Evolutionary conservation across 768 basidiomycete species (phyloP), one percentile per base, ranked within the genome.

Genomic region (Suillus clintonianus): DNA sequence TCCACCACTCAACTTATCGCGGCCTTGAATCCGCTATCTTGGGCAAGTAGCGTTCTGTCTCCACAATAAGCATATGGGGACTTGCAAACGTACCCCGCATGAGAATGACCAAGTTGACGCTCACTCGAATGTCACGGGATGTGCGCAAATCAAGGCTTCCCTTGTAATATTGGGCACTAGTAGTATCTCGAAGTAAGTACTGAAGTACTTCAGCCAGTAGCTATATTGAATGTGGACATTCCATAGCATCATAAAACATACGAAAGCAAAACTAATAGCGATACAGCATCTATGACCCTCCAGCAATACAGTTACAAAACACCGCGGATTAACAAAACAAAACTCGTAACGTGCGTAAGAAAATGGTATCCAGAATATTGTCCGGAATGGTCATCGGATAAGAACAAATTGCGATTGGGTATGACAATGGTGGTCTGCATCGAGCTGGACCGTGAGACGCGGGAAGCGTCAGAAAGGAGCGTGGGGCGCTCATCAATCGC

Each of bases 231-330:
- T 3, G 15, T 17, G 13, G 9, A 56, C 17, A 60, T 22, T 36
- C 14, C 19, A 34, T n/a, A 13, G 30, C 1, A 37, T 13, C 13
- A 34, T 15, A 48, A 37, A 60, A 24, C 47, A 34, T 57, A 60
- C 43, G 32, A 56, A 15, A 65, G 34, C 19, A 47, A 47, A 43
- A 6, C 3, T 1, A 47, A 61, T 74, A 73, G 7, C 1, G 36
- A 73, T 76, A 74, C 75, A 74, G 1, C 19, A 36, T 75, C 67
- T 76, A 73, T 30, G 47, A n/a, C 13, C 24, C 13, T 47, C 22
- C 7, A 67, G 61, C 36, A 22, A 68, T 70, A 73, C 69, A 76
- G 24, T 54, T 56, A 61, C 11, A 6, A 3, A 58, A 64, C 37
- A 19, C 63, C 22, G 36, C 14, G 1, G 39, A 11, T 32, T 42